Percentiles rank a stretch among this genome's conserved stretches.
Conservation (phyloP, 1,284 basidiomycete species). For the Marasmius fiardii region DNA sequence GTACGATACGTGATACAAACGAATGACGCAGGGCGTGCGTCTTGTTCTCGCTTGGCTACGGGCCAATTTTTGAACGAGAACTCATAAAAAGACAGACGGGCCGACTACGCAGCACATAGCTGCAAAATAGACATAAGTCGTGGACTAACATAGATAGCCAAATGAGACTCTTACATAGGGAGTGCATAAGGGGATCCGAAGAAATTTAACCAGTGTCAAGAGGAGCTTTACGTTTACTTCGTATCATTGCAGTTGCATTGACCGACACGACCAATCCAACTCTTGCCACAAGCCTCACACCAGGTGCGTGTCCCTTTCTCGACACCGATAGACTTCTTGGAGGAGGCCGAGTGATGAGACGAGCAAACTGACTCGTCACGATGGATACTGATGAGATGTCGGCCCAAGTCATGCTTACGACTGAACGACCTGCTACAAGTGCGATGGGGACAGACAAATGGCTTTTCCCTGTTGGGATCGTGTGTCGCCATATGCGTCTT, state of each 20-base stretch:
- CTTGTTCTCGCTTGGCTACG: slow-evolving; percentile 32
- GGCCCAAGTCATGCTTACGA: slow-evolving; percentile 85
- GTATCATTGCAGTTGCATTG: slow-evolving; percentile 65
- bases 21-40: slow-evolving; percentile 47
- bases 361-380: slow-evolving; percentile 55
- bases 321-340: slow-evolving; percentile 56
- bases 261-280: slow-evolving; percentile 53
- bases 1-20: slow-evolving; percentile 62
- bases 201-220: neutral
- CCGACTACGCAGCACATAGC: slow-evolving; percentile 13
- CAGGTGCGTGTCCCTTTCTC: slow-evolving; percentile 57
- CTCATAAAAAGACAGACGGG: slow-evolving; percentile 24
- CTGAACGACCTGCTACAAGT: slow-evolving; percentile 84
- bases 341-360: slow-evolving; percentile 33
- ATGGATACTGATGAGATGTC: slow-evolving; percentile 84
- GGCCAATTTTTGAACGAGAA: slow-evolving; percentile 21
- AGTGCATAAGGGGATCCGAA: slow-evolving; percentile 1
- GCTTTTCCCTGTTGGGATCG: slow-evolving; percentile 83
- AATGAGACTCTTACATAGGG: neutral
- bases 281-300: slow-evolving; percentile 75
- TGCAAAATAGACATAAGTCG: neutral
- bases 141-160: too few species aligned
- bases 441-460: slow-evolving; percentile 77
- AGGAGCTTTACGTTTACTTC: slow-evolving; percentile 45
- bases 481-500: slow-evolving; percentile 91